Conservation (phyloP, 2,329 filamentous ascomycete species). For the Neonectria neomacrospora region DNA sequence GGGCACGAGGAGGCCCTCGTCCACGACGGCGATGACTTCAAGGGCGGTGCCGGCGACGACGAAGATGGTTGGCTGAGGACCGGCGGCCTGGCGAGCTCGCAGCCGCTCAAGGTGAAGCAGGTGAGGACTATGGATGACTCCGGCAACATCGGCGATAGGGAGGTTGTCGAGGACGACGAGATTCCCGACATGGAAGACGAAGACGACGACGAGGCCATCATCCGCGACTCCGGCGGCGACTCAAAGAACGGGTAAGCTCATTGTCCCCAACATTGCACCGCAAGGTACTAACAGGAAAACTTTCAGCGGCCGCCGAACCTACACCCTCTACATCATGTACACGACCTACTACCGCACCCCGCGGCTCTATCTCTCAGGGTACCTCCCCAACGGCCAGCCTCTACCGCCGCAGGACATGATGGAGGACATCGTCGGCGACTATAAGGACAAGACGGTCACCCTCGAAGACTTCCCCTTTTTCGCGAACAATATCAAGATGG, state of each 20-base stretch:
- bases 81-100: conserved; percentile 79
- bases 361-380: conserved; percentile 93
- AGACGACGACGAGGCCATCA: conserved; percentile 96
- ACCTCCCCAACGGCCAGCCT: conserved; percentile 81
- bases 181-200: conserved; percentile 99
- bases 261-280: background rate
- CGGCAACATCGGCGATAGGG: conserved; percentile 83
- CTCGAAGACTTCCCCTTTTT: conserved; percentile 98
- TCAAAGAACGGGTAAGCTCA: conserved; percentile 58
- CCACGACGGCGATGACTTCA: conserved; percentile 76
- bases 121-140: conserved; percentile 90
- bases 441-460: conserved; percentile 98
- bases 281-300: background rate
- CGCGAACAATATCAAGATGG: conserved; percentile 92
- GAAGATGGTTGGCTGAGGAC: conserved; percentile 95
- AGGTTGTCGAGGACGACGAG: conserved; percentile 78
- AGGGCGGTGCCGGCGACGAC: conserved; percentile 64
- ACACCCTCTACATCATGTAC: conserved; percentile 98
- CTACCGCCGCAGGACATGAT: conserved; percentile 89
- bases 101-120: conserved; percentile 80
- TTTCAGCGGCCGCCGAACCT: conserved; percentile 85
- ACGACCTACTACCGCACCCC: conserved; percentile 96
- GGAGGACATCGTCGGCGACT: conserved; percentile 96
- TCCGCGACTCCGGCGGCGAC: conserved; percentile 73
- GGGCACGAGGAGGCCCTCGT: conserved; percentile 89